Evolutionary conservation across 192 early-diverging fungal species (phyloP).

Genomic region (Geranomyces michiganensis): DNA sequence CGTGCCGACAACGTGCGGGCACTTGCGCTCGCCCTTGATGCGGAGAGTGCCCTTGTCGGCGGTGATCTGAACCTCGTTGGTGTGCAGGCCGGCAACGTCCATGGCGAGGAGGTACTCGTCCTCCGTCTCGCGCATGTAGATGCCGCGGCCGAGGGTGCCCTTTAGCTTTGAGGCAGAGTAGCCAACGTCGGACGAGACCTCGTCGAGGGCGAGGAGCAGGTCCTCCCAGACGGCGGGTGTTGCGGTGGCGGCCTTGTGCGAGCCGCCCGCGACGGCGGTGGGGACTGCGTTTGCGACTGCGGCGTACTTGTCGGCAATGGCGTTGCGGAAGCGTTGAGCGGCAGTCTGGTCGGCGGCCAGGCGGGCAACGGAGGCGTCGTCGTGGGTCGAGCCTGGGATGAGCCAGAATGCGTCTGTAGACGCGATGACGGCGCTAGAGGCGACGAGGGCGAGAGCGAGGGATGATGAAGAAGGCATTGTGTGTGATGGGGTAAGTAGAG

Average conservation of each 20-base stretch:
- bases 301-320: background rate
- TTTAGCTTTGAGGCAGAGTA: constrained; percentile 19
- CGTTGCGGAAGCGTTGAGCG: constrained; percentile 3
- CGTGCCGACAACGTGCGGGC: constrained; percentile 14
- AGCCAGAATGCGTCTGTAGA: constrained; percentile 29
- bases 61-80: constrained; percentile 17
- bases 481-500: background rate
- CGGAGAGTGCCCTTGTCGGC: constrained; percentile 20
- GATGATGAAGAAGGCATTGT: constrained; percentile 11
- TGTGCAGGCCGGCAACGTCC: constrained; percentile 37
- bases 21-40: constrained; percentile 28
- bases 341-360: constrained; percentile 2
- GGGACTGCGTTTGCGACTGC: constrained; percentile 3
- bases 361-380: background rate
- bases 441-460: background rate
- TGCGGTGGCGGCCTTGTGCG: background rate
- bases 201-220: constrained; percentile 26
- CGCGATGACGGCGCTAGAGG: background rate
- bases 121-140: constrained; percentile 27
- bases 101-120: constrained; percentile 27
- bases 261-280: background rate
- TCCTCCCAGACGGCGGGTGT: constrained; percentile 4
- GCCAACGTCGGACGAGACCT: constrained; percentile 31
- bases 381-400: constrained; percentile 16
- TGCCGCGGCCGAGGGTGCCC: constrained; percentile 20